phyloP scores from a whole-genome alignment of 306 rosid species.

The Psophocarpus tetragonolobus region DNA sequence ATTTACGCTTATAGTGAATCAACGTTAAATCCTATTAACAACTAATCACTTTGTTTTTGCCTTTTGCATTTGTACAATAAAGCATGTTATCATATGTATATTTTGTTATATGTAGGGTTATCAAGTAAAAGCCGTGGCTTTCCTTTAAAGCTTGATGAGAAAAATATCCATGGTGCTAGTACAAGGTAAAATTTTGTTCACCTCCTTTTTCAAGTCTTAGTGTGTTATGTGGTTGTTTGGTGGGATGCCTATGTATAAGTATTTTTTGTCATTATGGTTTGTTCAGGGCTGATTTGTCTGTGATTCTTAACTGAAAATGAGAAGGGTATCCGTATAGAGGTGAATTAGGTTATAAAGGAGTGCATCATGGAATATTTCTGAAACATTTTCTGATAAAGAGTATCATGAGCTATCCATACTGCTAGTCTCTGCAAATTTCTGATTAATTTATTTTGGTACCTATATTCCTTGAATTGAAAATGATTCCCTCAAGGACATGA shows the following conservation, averaged over 20 bases:
- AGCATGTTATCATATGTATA: slow-evolving; percentile 18
- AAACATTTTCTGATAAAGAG: slow-evolving; percentile 16
- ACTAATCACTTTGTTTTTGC: background rate
- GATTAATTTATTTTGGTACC: background rate
- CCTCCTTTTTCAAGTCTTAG: slow-evolving; percentile 15
- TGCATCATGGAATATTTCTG: background rate
- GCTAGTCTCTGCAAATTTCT: background rate
- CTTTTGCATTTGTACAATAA: background rate
- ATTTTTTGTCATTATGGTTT: slow-evolving; percentile 7
- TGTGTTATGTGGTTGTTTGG: background rate
- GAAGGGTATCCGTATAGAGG: background rate
- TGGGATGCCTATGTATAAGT: background rate
- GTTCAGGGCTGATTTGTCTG: background rate
- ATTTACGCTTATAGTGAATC: background rate
- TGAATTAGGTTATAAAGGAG: slow-evolving; percentile 10
- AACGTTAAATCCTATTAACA: background rate
- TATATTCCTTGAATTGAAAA: slow-evolving; percentile 12
- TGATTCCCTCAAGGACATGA: background rate
- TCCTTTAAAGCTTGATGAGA: slow-evolving; percentile 54
- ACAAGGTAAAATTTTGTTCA: slow-evolving; percentile 53
- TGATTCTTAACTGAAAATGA: slow-evolving; percentile 5
- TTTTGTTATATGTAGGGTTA: slow-evolving; percentile 57
- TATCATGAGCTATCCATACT: background rate
- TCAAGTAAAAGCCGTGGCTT: slow-evolving; percentile 55
- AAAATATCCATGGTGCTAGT: slow-evolving; percentile 51